Conservation (phyloP, 352 stramenopile species). For the Globisporangium solare region DNA sequence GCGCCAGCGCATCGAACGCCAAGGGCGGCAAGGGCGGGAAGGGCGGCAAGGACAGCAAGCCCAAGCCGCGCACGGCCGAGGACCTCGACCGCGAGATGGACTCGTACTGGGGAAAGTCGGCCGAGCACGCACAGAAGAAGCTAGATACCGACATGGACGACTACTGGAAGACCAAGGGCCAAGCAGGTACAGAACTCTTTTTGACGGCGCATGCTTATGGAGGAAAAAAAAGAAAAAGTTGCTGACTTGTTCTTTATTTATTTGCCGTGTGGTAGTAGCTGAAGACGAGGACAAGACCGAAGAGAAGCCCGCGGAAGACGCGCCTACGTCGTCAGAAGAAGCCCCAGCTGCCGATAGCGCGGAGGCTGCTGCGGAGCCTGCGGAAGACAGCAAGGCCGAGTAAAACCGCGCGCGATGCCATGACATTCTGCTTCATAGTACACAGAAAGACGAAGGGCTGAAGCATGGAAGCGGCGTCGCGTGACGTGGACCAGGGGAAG, state of each 20-base stretch:
- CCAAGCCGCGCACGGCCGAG: slow-evolving; percentile 70
- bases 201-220: slow-evolving; percentile 1
- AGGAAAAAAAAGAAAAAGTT: not conserved
- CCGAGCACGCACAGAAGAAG: slow-evolving; percentile 81
- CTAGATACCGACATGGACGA: slow-evolving; percentile 83
- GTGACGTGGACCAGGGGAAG: too few species aligned
- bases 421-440: too few species aligned
- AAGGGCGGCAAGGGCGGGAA: slow-evolving; percentile 14
- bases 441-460: too few species aligned
- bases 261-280: not conserved
- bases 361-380: not conserved
- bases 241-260: not conserved
- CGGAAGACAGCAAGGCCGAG: slow-evolving; percentile 8
- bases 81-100: slow-evolving; percentile 85
- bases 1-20: slow-evolving; percentile 1
- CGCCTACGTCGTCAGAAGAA: not conserved
- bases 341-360: not conserved
- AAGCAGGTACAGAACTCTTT: slow-evolving; percentile 15
- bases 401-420: not conserved
- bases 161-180: slow-evolving; percentile 86
- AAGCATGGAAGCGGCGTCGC: too few species aligned
- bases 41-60: slow-evolving; percentile 36
- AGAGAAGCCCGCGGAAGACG: slow-evolving; percentile 5
- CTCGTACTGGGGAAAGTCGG: slow-evolving; percentile 84
- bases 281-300: not conserved